Evolutionary conservation across 108 stramenopile species (phyloP), one percentile per base, ranked within the genome.

Genomic region (Conticribra weissflogii): DNA sequence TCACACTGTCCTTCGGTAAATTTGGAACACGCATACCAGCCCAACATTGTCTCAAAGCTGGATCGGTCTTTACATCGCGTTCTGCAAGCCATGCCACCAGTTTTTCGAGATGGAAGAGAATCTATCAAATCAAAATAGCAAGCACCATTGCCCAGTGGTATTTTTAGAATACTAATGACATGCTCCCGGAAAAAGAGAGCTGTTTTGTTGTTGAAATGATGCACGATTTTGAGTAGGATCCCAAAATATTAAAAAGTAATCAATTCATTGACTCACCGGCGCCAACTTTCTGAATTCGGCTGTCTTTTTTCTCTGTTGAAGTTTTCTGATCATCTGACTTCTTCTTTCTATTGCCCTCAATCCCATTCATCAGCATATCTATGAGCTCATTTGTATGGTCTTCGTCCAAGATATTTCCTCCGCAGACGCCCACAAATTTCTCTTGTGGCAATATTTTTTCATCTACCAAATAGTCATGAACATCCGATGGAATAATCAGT

Each of bases 121-220:
- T 96, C 95, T 12, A 96, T 76, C 46, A 96, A 59, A 69, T 96
- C 95, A 67, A 84, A 93, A 23, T 72, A 85, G 3, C 44, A 71
- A 49, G 58, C 71, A 1, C 86, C 85, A 24, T 76, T 71, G 0
- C 67, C 67, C 14, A 87, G 49, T 78, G 83, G 87, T 31, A 86
- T 82, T 75, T 96, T 93, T 64, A 96, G 72, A 36, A 96, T 90
- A 62, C 87, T 88, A 0, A 96, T 72, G 7, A 96, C 95, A 66
- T 96, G 95, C 72, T 92, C 95, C n/a, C 85, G 87, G 66, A 91
- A 96, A 68, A 96, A 96, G 2, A 96, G 68, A 14, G 92, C 88
- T 67, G 44, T 2, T 22, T 36, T 45, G 44, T 14, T 45, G n/a
- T n/a, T n/a, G n/a, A n/a, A n/a, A n/a, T n/a, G n/a, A n/a, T n/a